Evolutionary conservation across 1,284 basidiomycete species (phyloP).

Genomic region (Meripilus lineatus): DNA sequence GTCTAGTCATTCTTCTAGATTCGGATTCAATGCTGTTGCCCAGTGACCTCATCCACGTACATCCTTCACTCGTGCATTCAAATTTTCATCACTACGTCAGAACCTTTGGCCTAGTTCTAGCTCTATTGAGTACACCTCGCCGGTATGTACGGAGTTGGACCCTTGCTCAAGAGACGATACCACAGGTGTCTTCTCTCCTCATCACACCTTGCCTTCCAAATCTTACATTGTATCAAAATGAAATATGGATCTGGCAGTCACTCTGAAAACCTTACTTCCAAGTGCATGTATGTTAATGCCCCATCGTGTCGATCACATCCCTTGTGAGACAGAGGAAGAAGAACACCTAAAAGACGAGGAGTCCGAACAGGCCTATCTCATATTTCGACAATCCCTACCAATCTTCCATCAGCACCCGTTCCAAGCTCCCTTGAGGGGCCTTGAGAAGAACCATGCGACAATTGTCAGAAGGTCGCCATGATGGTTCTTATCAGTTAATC

Average conservation of each 20-base stretch:
- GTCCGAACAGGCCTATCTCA: constrained; percentile 61
- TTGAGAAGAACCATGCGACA: constrained; percentile 49
- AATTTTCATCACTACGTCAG: constrained; percentile 32
- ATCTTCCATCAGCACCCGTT: constrained; percentile 24
- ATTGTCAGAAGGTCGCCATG: no score
- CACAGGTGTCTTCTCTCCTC: no score
- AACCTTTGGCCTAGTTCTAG: constrained; percentile 65
- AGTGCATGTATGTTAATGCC: background rate
- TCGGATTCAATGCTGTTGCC: no score
- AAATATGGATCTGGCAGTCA: no score
- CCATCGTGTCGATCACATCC: background rate
- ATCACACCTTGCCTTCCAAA: no score
- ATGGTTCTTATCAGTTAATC: constrained; percentile 53
- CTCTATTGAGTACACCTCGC: constrained; percentile 54
- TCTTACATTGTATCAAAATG: no score
- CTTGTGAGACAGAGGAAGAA: constrained; percentile 40
- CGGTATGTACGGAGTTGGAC: constrained; percentile 10
- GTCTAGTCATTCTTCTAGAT: background rate
- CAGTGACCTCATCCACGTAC: no score
- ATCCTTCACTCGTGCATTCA: no score
- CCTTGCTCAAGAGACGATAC: background rate
- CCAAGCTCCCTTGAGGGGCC: constrained; percentile 32
- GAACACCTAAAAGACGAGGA: constrained; percentile 64
- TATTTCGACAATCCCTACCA: constrained; percentile 38
- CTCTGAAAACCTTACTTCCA: no score